phyloP scores from a whole-genome alignment of 768 basidiomycete genomes.

The Trametes villosa region DNA sequence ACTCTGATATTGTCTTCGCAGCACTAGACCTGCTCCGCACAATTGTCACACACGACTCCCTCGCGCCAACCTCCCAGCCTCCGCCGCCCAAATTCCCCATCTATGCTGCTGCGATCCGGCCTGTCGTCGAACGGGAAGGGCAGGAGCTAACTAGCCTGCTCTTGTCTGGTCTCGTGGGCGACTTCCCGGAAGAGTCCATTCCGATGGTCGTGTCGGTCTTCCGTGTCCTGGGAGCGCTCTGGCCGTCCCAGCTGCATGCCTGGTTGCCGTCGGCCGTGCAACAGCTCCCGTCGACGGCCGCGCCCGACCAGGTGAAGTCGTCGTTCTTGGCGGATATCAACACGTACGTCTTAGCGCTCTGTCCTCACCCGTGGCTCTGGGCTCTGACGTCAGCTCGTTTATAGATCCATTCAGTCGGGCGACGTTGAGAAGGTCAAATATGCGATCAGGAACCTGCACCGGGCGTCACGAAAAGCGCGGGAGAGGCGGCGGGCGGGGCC shows the following conservation, averaged over 20 bases:
- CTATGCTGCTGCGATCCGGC: constrained; percentile 65
- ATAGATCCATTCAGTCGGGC: constrained; percentile 64
- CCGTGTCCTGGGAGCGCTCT: constrained; percentile 65
- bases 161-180: constrained; percentile 78
- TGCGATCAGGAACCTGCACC: constrained; percentile 68
- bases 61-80: constrained; percentile 47
- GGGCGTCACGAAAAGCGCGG: constrained; percentile 74
- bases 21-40: constrained; percentile 79
- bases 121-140: constrained; percentile 71
- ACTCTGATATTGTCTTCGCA: constrained; percentile 80
- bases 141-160: constrained; percentile 69
- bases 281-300: constrained; percentile 62
- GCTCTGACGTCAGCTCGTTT: constrained; percentile 20
- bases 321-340: constrained; percentile 77
- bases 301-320: constrained; percentile 67
- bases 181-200: constrained; percentile 87
- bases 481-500: constrained; percentile 56
- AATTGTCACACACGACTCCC: constrained; percentile 76
- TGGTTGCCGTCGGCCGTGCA: constrained; percentile 79
- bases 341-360: constrained; percentile 55
- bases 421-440: constrained; percentile 86
- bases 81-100: constrained; percentile 62
- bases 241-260: constrained; percentile 66
- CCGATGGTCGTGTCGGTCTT: constrained; percentile 78
- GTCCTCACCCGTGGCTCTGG: not conserved